Base-by-base conservation (phyloP, 495 filamentous ascomycete species). In the Evansstolkia leycettana region DNA sequence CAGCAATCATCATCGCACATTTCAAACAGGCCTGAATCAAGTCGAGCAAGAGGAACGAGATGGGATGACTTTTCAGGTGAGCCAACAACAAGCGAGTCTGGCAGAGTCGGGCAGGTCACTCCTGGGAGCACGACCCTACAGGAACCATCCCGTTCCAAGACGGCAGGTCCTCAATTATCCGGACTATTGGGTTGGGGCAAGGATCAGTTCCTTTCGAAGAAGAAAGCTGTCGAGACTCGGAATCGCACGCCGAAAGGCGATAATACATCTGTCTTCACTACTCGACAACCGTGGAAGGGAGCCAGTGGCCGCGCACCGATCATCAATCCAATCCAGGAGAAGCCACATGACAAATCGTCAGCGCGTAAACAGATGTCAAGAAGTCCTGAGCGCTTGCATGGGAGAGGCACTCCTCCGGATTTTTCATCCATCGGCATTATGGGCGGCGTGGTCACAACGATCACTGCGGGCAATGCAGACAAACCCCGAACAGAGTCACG, bases 1-100 rank as follows among this genome's bases (percentile, higher is more conserved):
- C 28, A 5, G 11, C 20, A 4, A 23, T 23, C 9, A 9, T 23
- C 20, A 23, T 9, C 20, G 20, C 20, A 23, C 5, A 15, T 6
- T n/a, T n/a, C 28, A n/a, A 29, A 15, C 28, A 29, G 12, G 4
- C 4, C 28, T 29, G 28, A 38, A 18, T 49, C 32, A 25, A 54
- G 10, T 33, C 41, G 10, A 20, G 31, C 3, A 10, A 24, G 46
- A 29, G 27, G 39, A 31, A 62, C 63, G 3, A 50, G 52, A 41
- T 68, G 65, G 68, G 64, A 73, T 51, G 57, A 58, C 27, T 69
- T 60, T 39, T 67, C 70, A 1, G 64, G 62, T 5, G 68, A 70
- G 31, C 64, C 65, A 26, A 67, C 63, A 6, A 50, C 48, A 1
- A 57, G 44, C 31, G 40, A 52, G 10, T 36, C 29, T 2, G 67